These are phyloP conservation scores for Xanthoparmelia taractica DNA, from an alignment of 495 filamentous ascomycete species.

Conservation along the genomic window DNA sequence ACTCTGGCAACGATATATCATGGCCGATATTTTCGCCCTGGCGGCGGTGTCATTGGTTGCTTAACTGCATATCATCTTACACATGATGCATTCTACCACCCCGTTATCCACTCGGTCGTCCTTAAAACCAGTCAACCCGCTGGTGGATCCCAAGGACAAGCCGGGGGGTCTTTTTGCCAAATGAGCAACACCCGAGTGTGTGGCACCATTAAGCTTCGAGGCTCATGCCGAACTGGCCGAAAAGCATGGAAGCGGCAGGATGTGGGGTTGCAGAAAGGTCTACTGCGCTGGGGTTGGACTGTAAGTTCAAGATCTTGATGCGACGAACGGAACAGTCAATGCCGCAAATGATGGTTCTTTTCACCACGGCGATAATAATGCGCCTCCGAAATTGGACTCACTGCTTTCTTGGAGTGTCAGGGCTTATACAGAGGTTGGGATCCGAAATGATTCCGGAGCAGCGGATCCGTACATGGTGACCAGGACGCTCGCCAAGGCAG, in stretches of 20 bases:
- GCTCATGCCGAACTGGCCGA: conserved; percentile 17
- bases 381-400: conserved; percentile 17
- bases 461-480: conserved; percentile 14
- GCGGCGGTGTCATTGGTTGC: conserved; percentile 88
- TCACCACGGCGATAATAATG: neutral
- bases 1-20: neutral
- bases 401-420: conserved; percentile 8
- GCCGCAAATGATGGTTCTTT: neutral
- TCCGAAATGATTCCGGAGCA: conserved; percentile 11
- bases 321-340: neutral
- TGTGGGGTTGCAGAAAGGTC: conserved; percentile 23
- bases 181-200: conserved; percentile 23
- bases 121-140: conserved; percentile 83
- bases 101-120: conserved; percentile 62
- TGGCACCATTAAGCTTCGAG: conserved; percentile 21
- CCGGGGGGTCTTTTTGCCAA: conserved; percentile 60
- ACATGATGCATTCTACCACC: conserved; percentile 71
- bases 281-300: conserved; percentile 18
- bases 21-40: conserved; percentile 34
- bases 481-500: conserved; percentile 15
- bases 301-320: conserved; percentile 15
- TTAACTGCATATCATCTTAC: conserved; percentile 88
- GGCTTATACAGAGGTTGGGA: conserved; percentile 13
- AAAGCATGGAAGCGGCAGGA: conserved; percentile 20
- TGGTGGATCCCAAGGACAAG: conserved; percentile 88